Percentiles rank a stretch among this genome's conserved stretches.
These are phyloP conservation scores for Grifola frondosa DNA, from an alignment of 1,284 basidiomycete genomes.

Conservation along the genomic window DNA sequence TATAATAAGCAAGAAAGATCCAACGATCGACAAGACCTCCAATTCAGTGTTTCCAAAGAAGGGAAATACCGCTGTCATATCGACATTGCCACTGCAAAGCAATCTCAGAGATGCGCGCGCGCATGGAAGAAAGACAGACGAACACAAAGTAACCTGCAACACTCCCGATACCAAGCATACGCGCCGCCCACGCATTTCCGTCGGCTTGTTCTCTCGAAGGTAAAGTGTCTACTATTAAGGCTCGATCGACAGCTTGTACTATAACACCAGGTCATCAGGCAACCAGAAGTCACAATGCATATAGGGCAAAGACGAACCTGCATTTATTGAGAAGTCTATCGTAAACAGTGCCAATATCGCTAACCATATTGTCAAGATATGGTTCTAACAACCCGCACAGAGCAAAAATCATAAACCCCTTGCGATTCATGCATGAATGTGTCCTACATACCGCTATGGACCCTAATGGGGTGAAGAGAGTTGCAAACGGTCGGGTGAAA, in stretches of 20 bases:
- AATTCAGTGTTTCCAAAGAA: constrained; percentile 78
- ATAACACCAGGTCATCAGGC: constrained; percentile 4
- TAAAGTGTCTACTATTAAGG: constrained; percentile 73
- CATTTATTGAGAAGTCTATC: constrained; percentile 94
- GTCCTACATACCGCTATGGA: constrained; percentile 36
- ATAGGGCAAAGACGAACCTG: constrained; percentile 44
- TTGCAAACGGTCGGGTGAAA: constrained; percentile 76
- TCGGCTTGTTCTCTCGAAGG: constrained; percentile 74
- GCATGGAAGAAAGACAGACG: constrained; percentile 30
- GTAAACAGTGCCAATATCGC: constrained; percentile 86
- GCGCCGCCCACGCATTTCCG: constrained; percentile 94
- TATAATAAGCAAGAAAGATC: constrained; percentile 49
- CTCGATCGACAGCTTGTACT: constrained; percentile 85
- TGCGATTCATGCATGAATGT: too few relatives aligned
- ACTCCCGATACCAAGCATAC: constrained; percentile 82
- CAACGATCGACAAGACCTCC: constrained; percentile 67
- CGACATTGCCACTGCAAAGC: constrained; percentile 62
- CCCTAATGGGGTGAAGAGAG: constrained; percentile 50
- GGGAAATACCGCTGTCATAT: constrained; percentile 64
- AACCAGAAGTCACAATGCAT: background rate
- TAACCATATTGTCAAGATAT: constrained; percentile 67
- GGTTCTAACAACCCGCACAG: constrained; percentile 58
- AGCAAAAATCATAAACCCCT: too few relatives aligned
- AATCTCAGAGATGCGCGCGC: background rate
- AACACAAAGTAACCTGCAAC: constrained; percentile 87